Percentiles rank a stretch among this genome's conserved stretches.
Evolutionary conservation across 768 basidiomycete species (phyloP).

Genomic region (Tephrocybe sp.): DNA sequence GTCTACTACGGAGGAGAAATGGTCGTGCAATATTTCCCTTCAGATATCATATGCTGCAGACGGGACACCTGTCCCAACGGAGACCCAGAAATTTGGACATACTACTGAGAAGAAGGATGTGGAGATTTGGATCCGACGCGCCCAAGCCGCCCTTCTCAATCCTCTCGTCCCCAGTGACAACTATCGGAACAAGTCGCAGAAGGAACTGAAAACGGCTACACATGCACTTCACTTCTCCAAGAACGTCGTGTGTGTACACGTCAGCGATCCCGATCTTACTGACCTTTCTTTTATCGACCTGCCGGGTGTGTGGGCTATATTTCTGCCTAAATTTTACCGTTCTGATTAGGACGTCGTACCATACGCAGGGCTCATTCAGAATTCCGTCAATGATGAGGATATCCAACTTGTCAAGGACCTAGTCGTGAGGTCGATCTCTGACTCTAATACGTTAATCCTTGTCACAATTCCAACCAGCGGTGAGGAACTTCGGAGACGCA

Average conservation of each 20-base stretch:
- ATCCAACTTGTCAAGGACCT: conserved; percentile 47
- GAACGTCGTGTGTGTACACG: conserved; percentile 47
- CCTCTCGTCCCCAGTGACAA: conserved; percentile 28
- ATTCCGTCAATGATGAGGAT: conserved; percentile 31
- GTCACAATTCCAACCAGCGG: conserved; percentile 67
- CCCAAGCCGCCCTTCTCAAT: conserved; percentile 56
- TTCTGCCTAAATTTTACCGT: conserved; percentile 4
- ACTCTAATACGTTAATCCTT: conserved; percentile 57
- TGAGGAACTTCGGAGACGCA: conserved; percentile 18
- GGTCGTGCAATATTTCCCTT: conserved; percentile 45
- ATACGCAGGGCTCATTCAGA: conserved; percentile 61
- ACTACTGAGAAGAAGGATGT: conserved; percentile 36
- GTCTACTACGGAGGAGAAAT: conserved; percentile 32
- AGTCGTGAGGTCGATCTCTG: conserved; percentile 42
- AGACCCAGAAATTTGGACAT: conserved; percentile 36
- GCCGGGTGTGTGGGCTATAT: conserved; percentile 37
- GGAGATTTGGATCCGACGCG: conserved; percentile 53
- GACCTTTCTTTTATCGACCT: conserved; percentile 54
- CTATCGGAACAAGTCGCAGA: conserved; percentile 21
- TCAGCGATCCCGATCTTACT: conserved; percentile 41
- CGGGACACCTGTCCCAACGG: conserved; percentile 19
- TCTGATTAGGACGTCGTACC: conserved; percentile 15
- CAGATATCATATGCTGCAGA: conserved; percentile 18
- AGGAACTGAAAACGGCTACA: too few relatives aligned
- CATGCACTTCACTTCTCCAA: conserved; percentile 37